Evolutionary conservation across 352 stramenopile genomes (phyloP), one percentile per base, ranked within the genome.

Genomic region (Phytopythium vexans): DNA sequence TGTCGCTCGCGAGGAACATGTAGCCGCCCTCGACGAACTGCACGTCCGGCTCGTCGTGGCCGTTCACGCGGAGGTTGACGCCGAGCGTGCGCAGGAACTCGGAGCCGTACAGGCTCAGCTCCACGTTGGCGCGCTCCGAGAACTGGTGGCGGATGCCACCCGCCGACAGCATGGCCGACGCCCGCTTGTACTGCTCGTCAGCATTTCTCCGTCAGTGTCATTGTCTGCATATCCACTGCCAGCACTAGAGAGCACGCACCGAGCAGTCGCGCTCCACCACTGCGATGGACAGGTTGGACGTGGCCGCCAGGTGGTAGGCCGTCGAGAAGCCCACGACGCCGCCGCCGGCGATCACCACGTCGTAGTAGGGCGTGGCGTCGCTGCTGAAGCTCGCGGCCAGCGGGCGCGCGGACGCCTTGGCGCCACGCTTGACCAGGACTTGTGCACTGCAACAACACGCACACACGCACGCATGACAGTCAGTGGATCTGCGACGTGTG

Each of bases 281-380:
- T 0, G 81, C 82, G 41, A 94, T 84, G 56, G 74, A 78, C 27
- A 94, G 58, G 32, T 86, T 76, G 14, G 80, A 84, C 41, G 76
- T 80, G 16, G 64, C 56, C n/a, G 78, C 76, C 45, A 94, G 61
- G 53, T 94, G 84, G 59, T 91, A 94, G n/a, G 84, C 84, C 1
- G 79, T 82, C n/a, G 84, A 94, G 65, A 79, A 90, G 49, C 84
- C 84, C 80, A 94, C 91, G 66, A 92, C 84, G 10, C 84, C 78
- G 39, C 82, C 84, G 15, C 84, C 84, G 16, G 77, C 72, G 46
- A 94, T 82, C 37, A 92, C 69, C 41, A 94, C 82, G 56, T 94
- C 84, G 44, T 90, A 92, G 55, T 80, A 74, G 8, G 66, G 66
- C 42, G 46, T 49, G 36, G 62, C 58, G 15, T 44, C 39, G 61